Conservation (phyloP, 129 eudicot species). For the Chrysanthemum lavandulifolium region DNA sequence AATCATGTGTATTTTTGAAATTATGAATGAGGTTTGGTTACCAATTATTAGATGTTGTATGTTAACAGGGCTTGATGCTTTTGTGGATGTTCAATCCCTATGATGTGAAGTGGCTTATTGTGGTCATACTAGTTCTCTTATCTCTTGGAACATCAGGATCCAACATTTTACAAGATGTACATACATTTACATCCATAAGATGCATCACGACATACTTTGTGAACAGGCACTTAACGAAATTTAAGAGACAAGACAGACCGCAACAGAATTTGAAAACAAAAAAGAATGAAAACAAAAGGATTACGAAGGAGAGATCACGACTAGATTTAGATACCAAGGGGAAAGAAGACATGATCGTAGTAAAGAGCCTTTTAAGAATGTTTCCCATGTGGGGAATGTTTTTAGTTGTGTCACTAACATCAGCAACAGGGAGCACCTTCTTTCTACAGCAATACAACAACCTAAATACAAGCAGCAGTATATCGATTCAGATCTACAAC, state of each 20-base stretch:
- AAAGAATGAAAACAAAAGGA: not conserved
- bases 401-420: slow-evolving; percentile 4
- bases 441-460: slow-evolving; percentile 7
- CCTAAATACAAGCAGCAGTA: not conserved
- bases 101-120: slow-evolving; percentile 16
- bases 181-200: too few species aligned
- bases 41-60: not conserved
- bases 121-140: not conserved
- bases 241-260: slow-evolving; percentile 6
- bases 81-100: slow-evolving; percentile 29
- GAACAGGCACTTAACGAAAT: not conserved
- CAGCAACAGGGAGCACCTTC: slow-evolving; percentile 18
- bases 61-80: slow-evolving; percentile 17
- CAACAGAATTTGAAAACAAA: not conserved
- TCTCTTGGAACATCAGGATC: slow-evolving; percentile 24
- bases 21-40: not conserved
- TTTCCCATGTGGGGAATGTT: slow-evolving; percentile 25
- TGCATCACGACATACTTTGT: not conserved
- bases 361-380: slow-evolving; percentile 13
- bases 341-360: not conserved
- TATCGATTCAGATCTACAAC: slow-evolving; percentile 23
- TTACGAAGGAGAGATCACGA: not conserved
- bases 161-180: not conserved
- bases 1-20: not conserved
- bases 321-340: not conserved